Conservation (phyloP, 495 filamentous ascomycete genomes). For the Clohesyomyces aquaticus region DNA sequence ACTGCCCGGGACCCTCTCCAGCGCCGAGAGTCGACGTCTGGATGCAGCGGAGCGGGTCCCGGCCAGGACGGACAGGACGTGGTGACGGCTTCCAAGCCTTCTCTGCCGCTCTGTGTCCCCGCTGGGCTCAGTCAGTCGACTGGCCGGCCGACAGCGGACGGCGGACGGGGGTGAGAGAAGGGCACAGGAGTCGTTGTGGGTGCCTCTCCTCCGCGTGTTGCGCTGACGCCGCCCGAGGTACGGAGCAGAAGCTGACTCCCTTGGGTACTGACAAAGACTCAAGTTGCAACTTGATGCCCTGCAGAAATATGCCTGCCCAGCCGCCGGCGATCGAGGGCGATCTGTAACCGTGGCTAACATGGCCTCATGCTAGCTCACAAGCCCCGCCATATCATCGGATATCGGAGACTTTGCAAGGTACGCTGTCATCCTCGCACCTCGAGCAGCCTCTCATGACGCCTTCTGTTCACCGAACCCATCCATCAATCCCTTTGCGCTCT, state of each 20-base stretch:
- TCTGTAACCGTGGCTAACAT: slow-evolving; percentile 35
- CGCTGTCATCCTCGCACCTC: slow-evolving; percentile 7
- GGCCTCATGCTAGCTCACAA: slow-evolving; percentile 18
- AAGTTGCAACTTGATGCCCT: slow-evolving; percentile 15
- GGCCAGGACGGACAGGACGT: neutral
- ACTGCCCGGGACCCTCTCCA: neutral
- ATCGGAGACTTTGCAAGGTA: slow-evolving; percentile 37
- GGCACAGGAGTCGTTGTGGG: too few relatives aligned
- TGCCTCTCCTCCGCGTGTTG: too few relatives aligned
- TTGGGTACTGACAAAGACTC: slow-evolving; percentile 10
- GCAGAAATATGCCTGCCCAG: slow-evolving; percentile 20
- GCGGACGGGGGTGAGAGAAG: too few relatives aligned
- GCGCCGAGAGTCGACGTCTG: too few relatives aligned
- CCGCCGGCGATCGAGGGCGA: slow-evolving; percentile 33
- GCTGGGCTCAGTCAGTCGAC: neutral
- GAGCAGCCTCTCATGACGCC: slow-evolving; percentile 1
- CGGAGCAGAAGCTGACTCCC: neutral
- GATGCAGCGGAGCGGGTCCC: slow-evolving; percentile 7
- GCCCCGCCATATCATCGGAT: slow-evolving; percentile 35
- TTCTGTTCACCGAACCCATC: neutral
- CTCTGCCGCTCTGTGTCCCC: neutral
- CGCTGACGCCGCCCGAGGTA: neutral
- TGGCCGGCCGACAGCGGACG: neutral
- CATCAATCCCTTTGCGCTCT: too few relatives aligned
- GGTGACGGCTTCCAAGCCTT: neutral